phyloP scores from a whole-genome alignment of 495 filamentous ascomycete species.

The Melanomma pulvis-pyrius region DNA sequence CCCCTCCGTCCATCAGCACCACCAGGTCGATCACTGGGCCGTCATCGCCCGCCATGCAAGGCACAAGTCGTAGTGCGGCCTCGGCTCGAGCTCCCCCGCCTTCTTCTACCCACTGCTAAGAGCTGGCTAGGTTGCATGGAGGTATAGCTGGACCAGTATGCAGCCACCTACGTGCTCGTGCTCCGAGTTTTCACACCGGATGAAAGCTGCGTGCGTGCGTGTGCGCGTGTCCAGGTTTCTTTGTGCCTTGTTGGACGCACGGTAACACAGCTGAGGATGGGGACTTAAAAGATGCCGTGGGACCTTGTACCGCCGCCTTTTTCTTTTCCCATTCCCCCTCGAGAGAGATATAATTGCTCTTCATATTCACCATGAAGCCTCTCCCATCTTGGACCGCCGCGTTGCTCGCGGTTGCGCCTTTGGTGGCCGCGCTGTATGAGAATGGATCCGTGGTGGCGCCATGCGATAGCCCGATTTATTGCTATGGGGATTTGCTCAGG shows the following conservation, averaged over 20 bases:
- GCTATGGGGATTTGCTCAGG: slow-evolving; percentile 36
- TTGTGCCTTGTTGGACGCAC: background rate
- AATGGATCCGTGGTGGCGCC: slow-evolving; percentile 41
- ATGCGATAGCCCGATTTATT: slow-evolving; percentile 41
- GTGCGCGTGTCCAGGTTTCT: background rate
- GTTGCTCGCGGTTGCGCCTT: slow-evolving; percentile 14
- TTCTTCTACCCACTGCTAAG: too few relatives aligned
- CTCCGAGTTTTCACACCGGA: background rate
- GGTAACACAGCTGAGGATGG: too few relatives aligned
- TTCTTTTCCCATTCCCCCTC: too few relatives aligned
- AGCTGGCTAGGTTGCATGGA: background rate
- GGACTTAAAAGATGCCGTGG: too few relatives aligned
- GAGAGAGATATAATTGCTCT: too few relatives aligned
- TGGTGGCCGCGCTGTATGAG: slow-evolving; percentile 24
- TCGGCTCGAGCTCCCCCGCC: background rate
- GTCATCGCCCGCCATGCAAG: background rate
- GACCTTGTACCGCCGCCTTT: too few relatives aligned
- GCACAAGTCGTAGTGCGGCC: background rate
- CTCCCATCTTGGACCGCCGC: background rate
- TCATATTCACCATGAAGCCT: background rate
- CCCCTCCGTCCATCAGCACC: too few relatives aligned
- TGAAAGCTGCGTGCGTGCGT: background rate
- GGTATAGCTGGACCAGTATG: background rate
- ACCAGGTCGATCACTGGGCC: too few relatives aligned
- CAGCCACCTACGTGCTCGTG: background rate